Conservation (phyloP, 148 eudicot genomes). For the Rhododendron williamsianum region DNA sequence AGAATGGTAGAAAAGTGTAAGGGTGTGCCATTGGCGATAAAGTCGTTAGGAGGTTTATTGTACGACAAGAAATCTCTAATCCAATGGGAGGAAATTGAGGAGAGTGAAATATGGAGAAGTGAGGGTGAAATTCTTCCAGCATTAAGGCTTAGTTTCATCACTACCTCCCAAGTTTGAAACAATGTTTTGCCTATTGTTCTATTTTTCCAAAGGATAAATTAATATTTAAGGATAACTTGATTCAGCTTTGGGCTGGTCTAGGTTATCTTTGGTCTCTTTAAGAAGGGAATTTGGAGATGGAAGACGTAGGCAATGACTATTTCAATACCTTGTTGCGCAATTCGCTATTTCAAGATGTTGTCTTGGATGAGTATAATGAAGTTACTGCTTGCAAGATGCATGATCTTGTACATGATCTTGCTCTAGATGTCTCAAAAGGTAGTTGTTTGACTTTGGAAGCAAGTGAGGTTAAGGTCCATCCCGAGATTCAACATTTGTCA, state of each 20-base stretch:
- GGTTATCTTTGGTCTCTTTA: not conserved
- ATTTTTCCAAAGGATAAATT: not conserved
- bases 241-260: not conserved
- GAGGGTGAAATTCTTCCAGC: not conserved
- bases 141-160: not conserved
- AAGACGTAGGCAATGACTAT: not conserved
- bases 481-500: not conserved
- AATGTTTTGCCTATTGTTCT: not conserved
- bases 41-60: too few species aligned
- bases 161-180: not conserved
- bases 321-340: not conserved
- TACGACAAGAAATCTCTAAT: too few species aligned
- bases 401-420: slow-evolving; percentile 18
- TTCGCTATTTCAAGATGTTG: not conserved
- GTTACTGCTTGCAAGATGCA: not conserved
- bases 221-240: not conserved
- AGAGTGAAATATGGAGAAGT: not conserved
- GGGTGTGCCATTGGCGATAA: not conserved
- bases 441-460: not conserved
- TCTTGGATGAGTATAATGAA: not conserved
- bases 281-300: not conserved
- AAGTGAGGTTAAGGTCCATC: too few species aligned
- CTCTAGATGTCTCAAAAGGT: not conserved
- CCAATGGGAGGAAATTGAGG: not conserved
- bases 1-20: not conserved